phyloP scores from a whole-genome alignment of 345 rosid species.

The Salix caprea region DNA sequence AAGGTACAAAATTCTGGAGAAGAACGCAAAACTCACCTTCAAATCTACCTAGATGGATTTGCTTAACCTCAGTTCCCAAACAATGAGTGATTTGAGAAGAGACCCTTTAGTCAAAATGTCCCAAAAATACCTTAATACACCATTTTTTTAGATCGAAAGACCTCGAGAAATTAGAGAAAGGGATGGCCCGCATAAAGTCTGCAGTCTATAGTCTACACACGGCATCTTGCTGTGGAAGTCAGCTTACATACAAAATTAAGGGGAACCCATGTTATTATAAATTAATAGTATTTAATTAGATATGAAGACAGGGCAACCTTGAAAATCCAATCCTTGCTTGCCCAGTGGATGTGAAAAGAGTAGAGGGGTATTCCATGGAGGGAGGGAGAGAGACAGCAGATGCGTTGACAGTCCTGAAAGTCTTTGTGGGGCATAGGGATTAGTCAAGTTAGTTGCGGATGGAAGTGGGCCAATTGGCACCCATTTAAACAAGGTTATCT shows the following conservation, averaged over 20 bases:
- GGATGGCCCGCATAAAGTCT: not conserved
- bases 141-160: too few species aligned
- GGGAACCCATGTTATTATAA: not conserved
- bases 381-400: not conserved
- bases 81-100: too few species aligned
- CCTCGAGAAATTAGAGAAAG: not conserved
- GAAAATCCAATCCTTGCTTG: not conserved
- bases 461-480: not conserved
- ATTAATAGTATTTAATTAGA: not conserved
- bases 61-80: not conserved
- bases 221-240: slow-evolving; percentile 20
- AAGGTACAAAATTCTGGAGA: not conserved
- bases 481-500: not conserved
- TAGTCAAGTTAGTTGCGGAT: not conserved
- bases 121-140: not conserved
- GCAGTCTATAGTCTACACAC: slow-evolving; percentile 11
- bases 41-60: not conserved
- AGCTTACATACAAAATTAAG: slow-evolving; percentile 9
- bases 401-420: not conserved
- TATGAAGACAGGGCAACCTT: not conserved
- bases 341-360: not conserved
- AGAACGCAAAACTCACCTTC: slow-evolving; percentile 15
- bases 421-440: not conserved
- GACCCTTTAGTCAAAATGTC: not conserved
- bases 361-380: not conserved